Evolutionary conservation across 306 rosid species (phyloP), one percentile per base, ranked within the genome.

Genomic region (Cucurbita ficifolia): DNA sequence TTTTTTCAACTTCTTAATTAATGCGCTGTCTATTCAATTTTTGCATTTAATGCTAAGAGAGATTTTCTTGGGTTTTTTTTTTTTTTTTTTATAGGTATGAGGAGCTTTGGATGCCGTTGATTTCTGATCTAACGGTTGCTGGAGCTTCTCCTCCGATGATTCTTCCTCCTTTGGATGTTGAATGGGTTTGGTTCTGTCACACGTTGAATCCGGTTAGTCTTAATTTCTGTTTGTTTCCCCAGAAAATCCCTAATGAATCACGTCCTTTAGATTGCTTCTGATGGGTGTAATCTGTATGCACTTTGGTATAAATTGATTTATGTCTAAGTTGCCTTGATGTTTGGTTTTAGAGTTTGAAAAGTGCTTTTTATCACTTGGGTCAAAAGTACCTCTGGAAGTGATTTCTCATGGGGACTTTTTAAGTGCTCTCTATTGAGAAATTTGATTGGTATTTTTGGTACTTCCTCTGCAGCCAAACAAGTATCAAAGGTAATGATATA

Each of bases 111-210:
- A 84, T 93, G 98, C 97, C 97, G 83, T 85, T 93, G 92, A 73
- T 93, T 56, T 83, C 95, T 81, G 90, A 93, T 87, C 89, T 89
- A 21, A 83, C 86, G 76, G 75, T 59, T 6, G 63, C 35, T 11
- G 81, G 81, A 21, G 75, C 86, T 35, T 1, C 87, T 1, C 80
- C 78, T 77, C 92, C 92, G 7, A 12, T 80, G 84, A 68, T 93
- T 33, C 88, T 87, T 73, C 98, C 98, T 75, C 96, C 97, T 6
- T 58, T 89, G 18, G 98, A 93, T 58, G 74, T 93, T 17, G 88
- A 93, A 51, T 93, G 97, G 98, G 89, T 93, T 82, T 93, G 98
- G 98, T 90, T 93, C 78, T 90, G 98, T 76, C 98, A 93, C 81
- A 76, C 88, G 22, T 76, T 90, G 76, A 93, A 88, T 49, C 90